Evolutionary conservation across 352 stramenopile genomes (phyloP), one percentile per base, ranked within the genome.

Genomic region (Globisporangium paddicum): DNA sequence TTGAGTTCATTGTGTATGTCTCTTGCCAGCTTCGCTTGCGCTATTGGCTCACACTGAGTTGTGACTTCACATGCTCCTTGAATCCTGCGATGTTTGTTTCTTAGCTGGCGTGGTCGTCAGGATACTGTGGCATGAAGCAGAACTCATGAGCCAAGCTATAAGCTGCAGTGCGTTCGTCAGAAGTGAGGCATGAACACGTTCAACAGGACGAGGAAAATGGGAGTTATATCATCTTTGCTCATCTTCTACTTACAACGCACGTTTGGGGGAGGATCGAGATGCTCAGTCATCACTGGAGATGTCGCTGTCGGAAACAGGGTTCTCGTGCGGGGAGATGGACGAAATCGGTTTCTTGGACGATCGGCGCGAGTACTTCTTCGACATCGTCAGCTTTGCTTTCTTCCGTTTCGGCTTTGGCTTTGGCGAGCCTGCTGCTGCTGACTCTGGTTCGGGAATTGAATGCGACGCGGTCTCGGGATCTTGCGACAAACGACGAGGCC

Each of bases 321-420:
- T 55, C 26, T 59, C 58, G 44, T 64, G 58, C 50, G 58, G 58
- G 32, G 58, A 64, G 40, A 55, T 55, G n/a, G 41, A 41, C 18
- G 58, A 64, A 35, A 59, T 34, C 19, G 53, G 35, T 7, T 60
- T 44, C 42, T 52, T 60, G 19, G 54, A 60, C 21, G 49, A 19
- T 34, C 19, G 58, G 10, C n/a, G 56, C 45, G 32, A 49, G 14
- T 64, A 53, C 21, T 38, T 59, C 38, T 53, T 53, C 14, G n/a
- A 40, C 11, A 63, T 25, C 37, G 47, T 44, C 46, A 63, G 26
- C 37, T 56, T 41, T 19, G 38, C 32, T 35, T 64, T 64, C 49
- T 59, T 58, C 13, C 34, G 42, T 13, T 53, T 53, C 10, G 46
- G 46, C 47, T 57, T 40, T 6, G 34, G 35, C 46, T 47, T 55